Conservation (phyloP, 192 early-diverging fungal species). For the Endogone sp. region DNA sequence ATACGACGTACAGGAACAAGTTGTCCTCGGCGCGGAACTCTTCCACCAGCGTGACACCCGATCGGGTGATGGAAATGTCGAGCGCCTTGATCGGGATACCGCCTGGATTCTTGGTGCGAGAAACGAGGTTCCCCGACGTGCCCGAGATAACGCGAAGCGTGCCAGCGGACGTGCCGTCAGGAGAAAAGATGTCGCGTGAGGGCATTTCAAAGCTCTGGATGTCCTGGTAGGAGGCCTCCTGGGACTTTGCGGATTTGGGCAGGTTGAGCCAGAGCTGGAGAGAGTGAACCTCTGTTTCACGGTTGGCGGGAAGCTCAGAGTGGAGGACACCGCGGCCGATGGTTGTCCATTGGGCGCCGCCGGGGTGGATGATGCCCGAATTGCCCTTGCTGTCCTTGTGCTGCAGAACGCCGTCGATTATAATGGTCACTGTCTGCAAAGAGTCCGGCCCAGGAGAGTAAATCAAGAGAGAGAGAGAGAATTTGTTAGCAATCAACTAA, state of each 20-base stretch:
- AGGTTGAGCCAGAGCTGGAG: slow-evolving; percentile 73
- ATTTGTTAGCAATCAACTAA: too few species aligned
- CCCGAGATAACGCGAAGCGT: slow-evolving; percentile 28
- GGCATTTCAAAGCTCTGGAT: slow-evolving; percentile 29
- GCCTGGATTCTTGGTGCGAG: slow-evolving; percentile 11
- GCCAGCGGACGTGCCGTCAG: slow-evolving; percentile 3
- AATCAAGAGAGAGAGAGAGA: too few species aligned
- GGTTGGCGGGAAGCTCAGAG: slow-evolving; percentile 42
- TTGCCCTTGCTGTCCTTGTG: slow-evolving; percentile 60
- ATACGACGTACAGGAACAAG: slow-evolving; percentile 26
- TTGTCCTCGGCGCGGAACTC: slow-evolving; percentile 23
- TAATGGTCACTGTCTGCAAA: slow-evolving; percentile 54
- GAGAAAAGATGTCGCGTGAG: slow-evolving; percentile 31
- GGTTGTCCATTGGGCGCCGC: slow-evolving; percentile 65
- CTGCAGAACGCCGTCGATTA: slow-evolving; percentile 49
- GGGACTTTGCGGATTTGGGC: slow-evolving; percentile 53
- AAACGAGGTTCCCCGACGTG: slow-evolving; percentile 18
- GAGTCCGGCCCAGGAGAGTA: too few species aligned
- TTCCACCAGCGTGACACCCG: slow-evolving; percentile 18
- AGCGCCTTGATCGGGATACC: slow-evolving; percentile 29
- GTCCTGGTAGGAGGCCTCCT: slow-evolving; percentile 43
- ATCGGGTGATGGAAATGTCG: slow-evolving; percentile 19
- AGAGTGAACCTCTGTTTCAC: slow-evolving; percentile 32
- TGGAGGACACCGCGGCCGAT: slow-evolving; percentile 65
- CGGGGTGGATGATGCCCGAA: slow-evolving; percentile 44